Percentiles rank a stretch among this genome's conserved stretches.
Conservation (phyloP, 495 filamentous ascomycete species). For the Neurospora hispaniola region DNA sequence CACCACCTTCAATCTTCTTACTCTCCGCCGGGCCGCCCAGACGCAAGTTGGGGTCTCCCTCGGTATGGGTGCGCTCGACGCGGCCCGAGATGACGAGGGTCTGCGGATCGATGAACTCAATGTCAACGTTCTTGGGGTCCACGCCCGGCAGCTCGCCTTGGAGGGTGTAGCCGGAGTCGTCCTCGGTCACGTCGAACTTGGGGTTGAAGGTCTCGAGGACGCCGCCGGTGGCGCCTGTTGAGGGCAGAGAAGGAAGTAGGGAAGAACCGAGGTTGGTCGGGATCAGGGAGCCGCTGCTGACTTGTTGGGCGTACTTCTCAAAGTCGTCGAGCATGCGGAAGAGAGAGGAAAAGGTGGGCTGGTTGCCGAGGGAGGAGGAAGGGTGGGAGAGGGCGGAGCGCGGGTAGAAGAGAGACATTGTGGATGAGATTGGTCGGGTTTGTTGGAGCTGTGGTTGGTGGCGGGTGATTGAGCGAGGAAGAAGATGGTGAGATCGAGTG, state of each 20-base stretch:
- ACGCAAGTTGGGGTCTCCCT: conserved; percentile 24
- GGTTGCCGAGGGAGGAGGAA: conserved; percentile 30
- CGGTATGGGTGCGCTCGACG: conserved; percentile 44
- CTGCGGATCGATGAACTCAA: conserved; percentile 76
- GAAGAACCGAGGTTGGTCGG: conserved; percentile 10
- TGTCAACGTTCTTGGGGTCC: conserved; percentile 63
- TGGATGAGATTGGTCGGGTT: background rate
- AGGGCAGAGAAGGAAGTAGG: conserved; percentile 8
- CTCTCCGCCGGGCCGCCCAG: conserved; percentile 16
- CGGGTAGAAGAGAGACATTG: conserved; percentile 20
- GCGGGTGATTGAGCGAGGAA: background rate
- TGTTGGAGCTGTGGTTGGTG: background rate
- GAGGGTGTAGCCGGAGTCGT: conserved; percentile 57
- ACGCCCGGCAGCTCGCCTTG: conserved; percentile 86
- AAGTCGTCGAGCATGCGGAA: conserved; percentile 76
- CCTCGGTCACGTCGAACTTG: conserved; percentile 73
- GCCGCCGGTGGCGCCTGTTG: background rate
- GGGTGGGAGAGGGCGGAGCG: conserved; percentile 4
- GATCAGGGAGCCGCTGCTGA: background rate
- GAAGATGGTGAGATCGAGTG: background rate
- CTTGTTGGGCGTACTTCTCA: conserved; percentile 40
- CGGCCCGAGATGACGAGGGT: conserved; percentile 66
- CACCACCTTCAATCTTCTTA: conserved; percentile 15
- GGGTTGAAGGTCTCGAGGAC: conserved; percentile 10
- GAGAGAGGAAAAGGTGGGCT: conserved; percentile 50